Base-by-base conservation (phyloP, 2,329 filamentous ascomycete species). In the Beauveria rudraprayagi region DNA sequence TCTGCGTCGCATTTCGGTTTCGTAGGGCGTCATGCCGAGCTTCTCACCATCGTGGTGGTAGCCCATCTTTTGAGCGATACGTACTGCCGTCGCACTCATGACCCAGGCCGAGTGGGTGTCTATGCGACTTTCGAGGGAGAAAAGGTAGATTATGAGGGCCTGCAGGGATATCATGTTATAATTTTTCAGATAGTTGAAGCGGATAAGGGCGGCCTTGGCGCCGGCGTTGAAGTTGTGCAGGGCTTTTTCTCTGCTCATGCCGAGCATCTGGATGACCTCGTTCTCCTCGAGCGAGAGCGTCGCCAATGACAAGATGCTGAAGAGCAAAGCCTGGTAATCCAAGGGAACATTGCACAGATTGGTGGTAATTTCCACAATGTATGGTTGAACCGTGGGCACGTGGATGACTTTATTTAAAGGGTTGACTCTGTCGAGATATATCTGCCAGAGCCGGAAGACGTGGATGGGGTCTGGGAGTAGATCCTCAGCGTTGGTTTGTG, bases 321-420 rank as follows among this genome's bases (percentile, higher is more conserved):
- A 87, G 56, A 88, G 70, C 4, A 88, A 75, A 0, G 85, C 83
- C 70, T 88, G 84, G 26, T 84, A 73, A 59, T 83, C 83, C 46
- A 81, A 77, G 0, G 80, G 80, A 1, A 90, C 72, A 47, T 77
- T 78, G 14, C 76, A 73, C 22, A 86, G 75, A 63, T 83, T 80
- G 17, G 78, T 78, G 1, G 80, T 82, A 2, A 86, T 86, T 62
- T 89, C 82, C 43, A 88, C 79, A 8, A 92, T 76, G 51, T 82
- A 80, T 2, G 82, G 80, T 67, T 91, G 86, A 4, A 91, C 72
- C 0, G 85, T 85, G 0, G 89, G 89, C 1, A 87, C 81, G 69
- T 93, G 90, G 26, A 91, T 84, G 51, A 84, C 75, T 69, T 92
- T 92, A 65, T 85, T 83, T 51, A 91, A 71, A 0, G 89, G 89